Evolutionary conservation across 2,329 filamentous ascomycete species (phyloP).

Genomic region (Aspergillus versicolor): DNA sequence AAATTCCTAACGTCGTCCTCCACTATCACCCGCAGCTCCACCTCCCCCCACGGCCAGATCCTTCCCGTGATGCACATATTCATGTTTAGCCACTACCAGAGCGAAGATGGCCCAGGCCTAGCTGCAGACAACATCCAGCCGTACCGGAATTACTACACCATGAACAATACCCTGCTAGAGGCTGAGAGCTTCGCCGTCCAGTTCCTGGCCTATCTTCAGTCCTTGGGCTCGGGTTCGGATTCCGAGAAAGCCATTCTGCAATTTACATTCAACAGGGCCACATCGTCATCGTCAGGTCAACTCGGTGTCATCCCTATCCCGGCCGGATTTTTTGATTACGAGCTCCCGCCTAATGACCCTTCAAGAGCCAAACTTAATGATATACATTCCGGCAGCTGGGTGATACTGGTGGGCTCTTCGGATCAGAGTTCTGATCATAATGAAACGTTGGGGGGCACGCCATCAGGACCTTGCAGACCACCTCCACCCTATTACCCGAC

Average conservation of each 20-base stretch:
- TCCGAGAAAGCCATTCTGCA: conserved; percentile 17
- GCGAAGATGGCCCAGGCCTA: conserved; percentile 1
- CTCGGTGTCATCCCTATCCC: conserved; percentile 11
- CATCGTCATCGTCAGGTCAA: conserved; percentile 4
- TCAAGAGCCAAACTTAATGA: conserved; percentile 9
- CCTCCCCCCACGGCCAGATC: neutral
- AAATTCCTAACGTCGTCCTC: conserved; percentile 1
- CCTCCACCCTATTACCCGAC: neutral
- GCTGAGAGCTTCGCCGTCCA: conserved; percentile 11
- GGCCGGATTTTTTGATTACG: conserved; percentile 10
- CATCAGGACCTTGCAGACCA: neutral
- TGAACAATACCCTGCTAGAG: conserved; percentile 12
- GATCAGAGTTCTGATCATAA: neutral
- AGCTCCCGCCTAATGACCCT: neutral
- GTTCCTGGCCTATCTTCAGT: conserved; percentile 14
- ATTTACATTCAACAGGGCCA: conserved; percentile 9
- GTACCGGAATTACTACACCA: conserved; percentile 10
- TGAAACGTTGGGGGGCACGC: neutral
- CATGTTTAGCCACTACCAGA: conserved; percentile 6
- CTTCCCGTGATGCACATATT: conserved; percentile 15
- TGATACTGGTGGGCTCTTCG: conserved; percentile 13
- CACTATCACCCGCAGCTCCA: neutral
- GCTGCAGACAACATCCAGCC: conserved; percentile 7
- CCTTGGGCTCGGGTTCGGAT: conserved; percentile 8
- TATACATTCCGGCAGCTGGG: conserved; percentile 12